These are phyloP conservation scores for Sporisorium sorghi DNA, from an alignment of 1,284 basidiomycete species.

Conservation along the genomic window DNA sequence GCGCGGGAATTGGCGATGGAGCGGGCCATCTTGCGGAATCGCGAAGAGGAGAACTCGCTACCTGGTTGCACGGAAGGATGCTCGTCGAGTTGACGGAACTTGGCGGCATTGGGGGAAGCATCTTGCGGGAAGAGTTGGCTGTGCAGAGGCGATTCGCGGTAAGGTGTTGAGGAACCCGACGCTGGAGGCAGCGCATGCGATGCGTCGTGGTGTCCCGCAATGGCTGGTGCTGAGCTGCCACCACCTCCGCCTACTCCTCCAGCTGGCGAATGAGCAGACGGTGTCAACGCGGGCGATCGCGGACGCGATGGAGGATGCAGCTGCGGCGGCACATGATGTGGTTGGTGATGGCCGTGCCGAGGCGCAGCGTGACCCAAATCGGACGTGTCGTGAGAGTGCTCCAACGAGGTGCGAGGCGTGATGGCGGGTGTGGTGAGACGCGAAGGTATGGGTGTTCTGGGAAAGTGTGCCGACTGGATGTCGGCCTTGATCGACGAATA, in stretches of 20 bases:
- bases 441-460: slow-evolving; percentile 49
- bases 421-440: slow-evolving; percentile 34
- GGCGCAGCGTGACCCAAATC: slow-evolving; percentile 25
- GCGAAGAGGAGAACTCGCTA: slow-evolving; percentile 32
- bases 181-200: slow-evolving; percentile 9
- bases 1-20: slow-evolving; percentile 44
- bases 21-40: slow-evolving; percentile 46
- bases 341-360: slow-evolving; percentile 6
- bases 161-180: slow-evolving; percentile 32
- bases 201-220: slow-evolving; percentile 8
- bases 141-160: slow-evolving; percentile 42
- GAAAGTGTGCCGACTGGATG: slow-evolving; percentile 47
- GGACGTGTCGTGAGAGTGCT: slow-evolving; percentile 28
- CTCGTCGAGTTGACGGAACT: slow-evolving; percentile 48
- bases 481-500: slow-evolving; percentile 59
- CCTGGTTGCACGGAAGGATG: slow-evolving; percentile 44
- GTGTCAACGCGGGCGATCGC: slow-evolving; percentile 25
- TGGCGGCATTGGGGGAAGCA: slow-evolving; percentile 8
- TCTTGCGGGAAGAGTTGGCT: slow-evolving; percentile 21
- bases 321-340: slow-evolving; percentile 14
- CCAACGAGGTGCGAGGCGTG: slow-evolving; percentile 40
- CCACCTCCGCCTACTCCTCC: background rate
- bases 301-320: slow-evolving; percentile 27
- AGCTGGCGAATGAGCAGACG: slow-evolving; percentile 6
- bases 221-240: background rate